phyloP scores from a whole-genome alignment of 1,139 yeast genomes.

The Yarrowia galli region DNA sequence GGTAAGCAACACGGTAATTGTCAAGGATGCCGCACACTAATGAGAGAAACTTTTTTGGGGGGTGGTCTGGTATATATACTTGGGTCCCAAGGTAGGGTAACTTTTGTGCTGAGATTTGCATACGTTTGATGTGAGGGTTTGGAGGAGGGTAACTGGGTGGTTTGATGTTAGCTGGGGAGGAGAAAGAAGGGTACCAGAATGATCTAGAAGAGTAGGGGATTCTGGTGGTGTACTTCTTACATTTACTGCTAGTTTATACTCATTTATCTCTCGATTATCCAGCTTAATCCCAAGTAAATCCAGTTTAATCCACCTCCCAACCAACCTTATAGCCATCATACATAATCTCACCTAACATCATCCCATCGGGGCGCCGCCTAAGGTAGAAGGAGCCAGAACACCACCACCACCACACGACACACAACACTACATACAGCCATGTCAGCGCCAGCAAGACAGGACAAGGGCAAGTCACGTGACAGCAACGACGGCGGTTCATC shows the following conservation, averaged over 20 bases:
- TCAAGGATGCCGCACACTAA: conserved; percentile 39
- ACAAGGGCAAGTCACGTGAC: conserved; percentile 26
- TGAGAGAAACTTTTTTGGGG: conserved; percentile 36
- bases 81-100: conserved; percentile 14
- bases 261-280: background rate
- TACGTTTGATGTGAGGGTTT: background rate
- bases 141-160: background rate
- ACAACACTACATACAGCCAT: too few relatives aligned
- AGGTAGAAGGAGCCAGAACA: background rate
- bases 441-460: background rate
- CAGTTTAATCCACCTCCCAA: background rate
- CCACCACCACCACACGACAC: background rate
- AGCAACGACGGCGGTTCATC: conserved; percentile 16
- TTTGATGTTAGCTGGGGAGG: too few relatives aligned
- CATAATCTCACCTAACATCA: conserved; percentile 12
- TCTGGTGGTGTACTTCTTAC: background rate
- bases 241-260: background rate
- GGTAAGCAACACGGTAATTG: conserved; percentile 40
- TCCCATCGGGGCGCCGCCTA: background rate
- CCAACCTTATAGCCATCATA: background rate
- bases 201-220: background rate
- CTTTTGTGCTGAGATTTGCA: conserved; percentile 27
- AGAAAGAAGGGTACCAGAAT: background rate
- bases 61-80: conserved; percentile 12
- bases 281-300: background rate